Percentiles rank a stretch among this genome's conserved stretches.
Evolutionary conservation across 345 rosid species (phyloP).

Genomic region (Pugionium cornutum): DNA sequence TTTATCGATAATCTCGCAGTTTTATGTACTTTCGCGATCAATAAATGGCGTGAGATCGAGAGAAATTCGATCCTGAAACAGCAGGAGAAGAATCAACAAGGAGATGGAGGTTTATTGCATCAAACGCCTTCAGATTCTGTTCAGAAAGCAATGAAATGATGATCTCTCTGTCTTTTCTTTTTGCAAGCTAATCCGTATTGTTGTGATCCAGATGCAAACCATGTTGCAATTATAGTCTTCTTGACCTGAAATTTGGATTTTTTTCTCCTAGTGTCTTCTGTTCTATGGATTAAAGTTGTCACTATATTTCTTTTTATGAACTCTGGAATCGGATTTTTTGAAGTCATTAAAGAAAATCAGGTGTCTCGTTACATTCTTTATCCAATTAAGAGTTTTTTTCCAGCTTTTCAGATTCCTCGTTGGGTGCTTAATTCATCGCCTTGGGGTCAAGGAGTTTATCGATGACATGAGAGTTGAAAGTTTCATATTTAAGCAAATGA

Average conservation of each 20-base stretch:
- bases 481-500: too few species aligned
- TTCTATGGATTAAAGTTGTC: background rate
- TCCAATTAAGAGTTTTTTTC: too few species aligned
- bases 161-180: constrained; percentile 24
- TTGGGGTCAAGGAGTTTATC: too few species aligned
- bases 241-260: constrained; percentile 19
- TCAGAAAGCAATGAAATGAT: constrained; percentile 48
- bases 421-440: too few species aligned
- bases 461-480: too few species aligned
- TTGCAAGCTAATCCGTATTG: background rate
- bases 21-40: constrained; percentile 57
- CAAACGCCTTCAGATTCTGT: constrained; percentile 41
- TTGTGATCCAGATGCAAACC: constrained; percentile 19
- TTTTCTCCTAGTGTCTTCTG: background rate
- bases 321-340: background rate
- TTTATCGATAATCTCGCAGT: constrained; percentile 39
- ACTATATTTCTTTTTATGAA: constrained; percentile 4
- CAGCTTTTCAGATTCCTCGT: too few species aligned
- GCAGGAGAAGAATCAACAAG: constrained; percentile 39
- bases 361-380: too few species aligned
- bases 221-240: background rate
- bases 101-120: constrained; percentile 29
- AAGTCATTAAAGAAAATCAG: too few species aligned
- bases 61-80: constrained; percentile 49
- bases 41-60: constrained; percentile 75